phyloP scores from a whole-genome alignment of 805 yeast species.

The Isabelozyma pseudorhagii region DNA sequence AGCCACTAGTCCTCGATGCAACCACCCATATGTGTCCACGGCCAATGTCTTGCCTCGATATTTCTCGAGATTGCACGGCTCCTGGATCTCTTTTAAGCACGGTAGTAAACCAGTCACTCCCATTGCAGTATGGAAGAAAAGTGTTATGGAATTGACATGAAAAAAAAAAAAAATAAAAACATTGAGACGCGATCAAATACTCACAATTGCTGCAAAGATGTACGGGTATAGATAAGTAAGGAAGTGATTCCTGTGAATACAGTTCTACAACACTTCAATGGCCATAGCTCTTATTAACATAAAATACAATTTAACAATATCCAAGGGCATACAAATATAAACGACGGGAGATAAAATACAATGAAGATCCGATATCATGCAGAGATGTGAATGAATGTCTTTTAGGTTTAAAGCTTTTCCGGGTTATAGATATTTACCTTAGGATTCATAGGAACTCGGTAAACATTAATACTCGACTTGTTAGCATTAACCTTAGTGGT shows the following conservation, averaged over 20 bases:
- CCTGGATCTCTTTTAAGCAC: slow-evolving; percentile 72
- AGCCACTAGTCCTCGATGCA: slow-evolving; percentile 78
- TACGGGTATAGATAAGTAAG: too few species aligned
- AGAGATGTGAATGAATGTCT: not conserved
- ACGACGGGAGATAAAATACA: not conserved
- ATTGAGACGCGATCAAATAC: too few species aligned
- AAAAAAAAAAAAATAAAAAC: too few species aligned
- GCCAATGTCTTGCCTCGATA: slow-evolving; percentile 78
- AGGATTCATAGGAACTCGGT: not conserved
- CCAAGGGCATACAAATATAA: not conserved
- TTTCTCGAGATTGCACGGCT: slow-evolving; percentile 50
- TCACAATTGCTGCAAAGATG: too few species aligned
- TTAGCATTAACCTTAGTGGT: not conserved
- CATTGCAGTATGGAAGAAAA: slow-evolving; percentile 38
- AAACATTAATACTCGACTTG: not conserved
- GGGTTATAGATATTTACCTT: not conserved
- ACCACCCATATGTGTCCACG: slow-evolving; percentile 96
- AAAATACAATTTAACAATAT: not conserved
- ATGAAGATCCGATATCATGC: not conserved
- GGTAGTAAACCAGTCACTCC: slow-evolving; percentile 83
- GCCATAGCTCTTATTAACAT: too few species aligned
- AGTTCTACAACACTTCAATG: too few species aligned
- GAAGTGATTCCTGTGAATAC: too few species aligned
- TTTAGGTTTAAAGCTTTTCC: not conserved
- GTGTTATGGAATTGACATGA: too few species aligned